Evolutionary conservation across 192 early-diverging fungal species (phyloP), one percentile per base, ranked within the genome.

Genomic region (Linnemannia exigua): DNA sequence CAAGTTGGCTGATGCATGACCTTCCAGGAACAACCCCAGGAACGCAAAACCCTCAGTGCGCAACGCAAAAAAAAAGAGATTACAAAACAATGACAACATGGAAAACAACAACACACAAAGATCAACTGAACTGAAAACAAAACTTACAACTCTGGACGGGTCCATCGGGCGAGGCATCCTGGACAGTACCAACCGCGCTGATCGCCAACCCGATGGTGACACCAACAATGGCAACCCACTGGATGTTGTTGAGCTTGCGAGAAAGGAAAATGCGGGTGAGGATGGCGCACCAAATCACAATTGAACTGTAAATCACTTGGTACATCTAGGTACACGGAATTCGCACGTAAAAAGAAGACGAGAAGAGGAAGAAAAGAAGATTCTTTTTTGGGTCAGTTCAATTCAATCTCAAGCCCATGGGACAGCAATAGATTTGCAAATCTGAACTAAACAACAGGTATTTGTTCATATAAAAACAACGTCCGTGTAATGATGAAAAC

Each of bases 251-350:
- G 16, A 93, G 73, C 73, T 72, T 87, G 66, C 92, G 63, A 20
- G 82, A 80, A 75, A 93, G 87, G n/a, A 91, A 88, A 51, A 93
- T 82, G 33, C 89, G 90, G 6, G 90, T 89, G 22, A 93, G 75
- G 63, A 93, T 90, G 11, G 92, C 92, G 67, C 92, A 93, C 92
- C 92, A 93, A 46, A 93, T 91, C 33, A 93, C 92, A 20, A 93
- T 90, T 20, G 90, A 91, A 52, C 89, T 90, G 72, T 93, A 92
- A 61, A 93, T 92, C 20, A 93, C 89, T 89, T 93, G 92, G 66
- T 90, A 93, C 90, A 91, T 91, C 92, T 93, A 81, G 31, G 25
- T 38, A 1, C 46, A 52, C 22, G 28, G 67, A 47, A 78, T n/a
- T n/a, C n/a, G n/a, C n/a, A n/a, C n/a, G n/a, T n/a, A 38, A 63